Base-by-base conservation (phyloP, 2,329 filamentous ascomycete species). In the Alternaria longipes region DNA sequence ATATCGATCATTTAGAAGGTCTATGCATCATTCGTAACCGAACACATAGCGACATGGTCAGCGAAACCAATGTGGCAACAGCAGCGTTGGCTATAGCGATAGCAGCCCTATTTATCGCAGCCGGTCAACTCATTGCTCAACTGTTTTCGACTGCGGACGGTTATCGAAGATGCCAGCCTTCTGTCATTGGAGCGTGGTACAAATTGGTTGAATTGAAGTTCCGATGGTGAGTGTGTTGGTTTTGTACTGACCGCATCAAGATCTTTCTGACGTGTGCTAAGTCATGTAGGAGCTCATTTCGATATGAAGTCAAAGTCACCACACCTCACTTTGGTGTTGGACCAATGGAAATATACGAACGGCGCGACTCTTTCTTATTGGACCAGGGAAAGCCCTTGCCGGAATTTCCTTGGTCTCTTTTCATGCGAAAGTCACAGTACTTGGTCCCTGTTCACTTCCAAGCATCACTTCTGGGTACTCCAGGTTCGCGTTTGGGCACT, bases 121-220 rank as follows among this genome's bases (percentile, higher is more conserved):
- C 28, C 4, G 40, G 50, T 1, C 62, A 60, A 12, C 52, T 67
- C 1, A 20, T 67, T 0, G 24, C 55, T n/a, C 63, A 67, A 12
- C 46, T 66, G 4, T 64, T 66, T 12, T 54, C 60, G 0, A 64
- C 61, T 1, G 63, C 60, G 1, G 60, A 67, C 14, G 63, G 60
- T 4, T 59, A 67, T 4, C 63, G 58, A 0, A 56, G 60, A 34
- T 66, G 63, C 32, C 60, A 62, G 38, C 50, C 8, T 0, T 60
- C 60, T 1, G 54, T 66, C 0, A 45, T 66, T 4, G 61, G 65
- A 8, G 30, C 18, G 0, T 67, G 59, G 62, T 59, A 49, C 1
- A 14, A 36, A 1, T 1, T 56, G 2, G 52, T 54, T 0, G 18
- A 41, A 0, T 3, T 44, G 4, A 12, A 0, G 1, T 64, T 55